Percentiles rank a stretch among this genome's conserved stretches.
These are phyloP conservation scores for Parasitella parasitica DNA, from an alignment of 371 early-diverging fungal genomes.

Conservation along the genomic window DNA sequence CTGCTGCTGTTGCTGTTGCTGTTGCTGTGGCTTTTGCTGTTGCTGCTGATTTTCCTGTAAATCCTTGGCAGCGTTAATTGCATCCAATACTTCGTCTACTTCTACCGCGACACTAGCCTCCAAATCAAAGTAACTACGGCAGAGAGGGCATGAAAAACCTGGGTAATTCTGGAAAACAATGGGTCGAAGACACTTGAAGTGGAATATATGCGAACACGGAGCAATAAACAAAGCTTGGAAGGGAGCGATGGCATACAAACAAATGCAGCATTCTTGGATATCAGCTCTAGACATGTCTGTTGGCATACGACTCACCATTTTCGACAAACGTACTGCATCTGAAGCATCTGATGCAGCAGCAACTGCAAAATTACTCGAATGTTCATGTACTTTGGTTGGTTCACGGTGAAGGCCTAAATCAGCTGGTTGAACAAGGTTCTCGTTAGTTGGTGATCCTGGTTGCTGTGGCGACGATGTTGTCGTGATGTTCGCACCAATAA, in stretches of 20 bases:
- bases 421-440: neutral
- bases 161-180: constrained; percentile 55
- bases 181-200: constrained; percentile 84
- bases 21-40: neutral
- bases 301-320: constrained; percentile 8
- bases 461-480: neutral
- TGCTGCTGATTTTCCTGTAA: constrained; percentile 4
- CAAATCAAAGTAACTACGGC: constrained; percentile 87
- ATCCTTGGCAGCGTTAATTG: constrained; percentile 13
- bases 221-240: constrained; percentile 91
- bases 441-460: neutral
- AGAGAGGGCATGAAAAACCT: constrained; percentile 88
- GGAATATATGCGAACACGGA: constrained; percentile 91
- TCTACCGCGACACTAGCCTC: constrained; percentile 74
- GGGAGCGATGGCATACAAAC: constrained; percentile 83
- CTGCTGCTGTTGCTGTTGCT: neutral
- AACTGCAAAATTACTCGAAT: neutral
- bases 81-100: constrained; percentile 53
- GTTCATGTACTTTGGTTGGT: constrained; percentile 17
- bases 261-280: constrained; percentile 87
- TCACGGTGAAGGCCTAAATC: constrained; percentile 18
- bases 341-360: neutral
- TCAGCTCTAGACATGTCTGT: constrained; percentile 11
- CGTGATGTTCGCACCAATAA: constrained; percentile 4
- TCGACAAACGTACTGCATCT: neutral